Conservation (phyloP, 306 rosid genomes). For the Vigna reflexopilosa region DNA sequence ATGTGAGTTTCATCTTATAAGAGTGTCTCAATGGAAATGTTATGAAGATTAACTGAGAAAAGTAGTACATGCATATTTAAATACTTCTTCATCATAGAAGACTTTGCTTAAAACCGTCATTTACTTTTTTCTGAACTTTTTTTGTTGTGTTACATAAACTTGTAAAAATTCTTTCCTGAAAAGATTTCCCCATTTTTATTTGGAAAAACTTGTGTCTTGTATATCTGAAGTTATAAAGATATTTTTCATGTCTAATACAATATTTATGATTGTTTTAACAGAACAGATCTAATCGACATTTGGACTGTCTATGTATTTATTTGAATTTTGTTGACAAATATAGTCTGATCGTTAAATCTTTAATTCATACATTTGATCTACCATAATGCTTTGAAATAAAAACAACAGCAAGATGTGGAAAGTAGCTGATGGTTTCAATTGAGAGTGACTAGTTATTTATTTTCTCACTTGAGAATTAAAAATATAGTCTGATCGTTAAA, state of each 20-base stretch:
- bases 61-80: neutral
- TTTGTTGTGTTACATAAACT: neutral
- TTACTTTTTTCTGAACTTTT: constrained; percentile 10
- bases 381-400: constrained; percentile 21
- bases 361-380: constrained; percentile 3
- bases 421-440: constrained; percentile 15
- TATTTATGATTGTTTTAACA: constrained; percentile 18
- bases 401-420: neutral
- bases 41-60: neutral
- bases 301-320: neutral
- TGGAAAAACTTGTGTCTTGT: neutral
- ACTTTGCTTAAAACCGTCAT: constrained; percentile 13
- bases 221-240: constrained; percentile 20
- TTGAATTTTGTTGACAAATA: neutral
- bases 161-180: constrained; percentile 14
- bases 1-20: neutral
- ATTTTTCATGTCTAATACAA: neutral
- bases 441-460: constrained; percentile 23
- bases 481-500: neutral
- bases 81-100: constrained; percentile 8
- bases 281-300: neutral
- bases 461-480: constrained; percentile 12
- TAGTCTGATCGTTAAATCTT: neutral
- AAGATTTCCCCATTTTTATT: neutral
- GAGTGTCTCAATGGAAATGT: neutral